phyloP scores from a whole-genome alignment of 441 rosid genomes.

The Viola pubescens region DNA sequence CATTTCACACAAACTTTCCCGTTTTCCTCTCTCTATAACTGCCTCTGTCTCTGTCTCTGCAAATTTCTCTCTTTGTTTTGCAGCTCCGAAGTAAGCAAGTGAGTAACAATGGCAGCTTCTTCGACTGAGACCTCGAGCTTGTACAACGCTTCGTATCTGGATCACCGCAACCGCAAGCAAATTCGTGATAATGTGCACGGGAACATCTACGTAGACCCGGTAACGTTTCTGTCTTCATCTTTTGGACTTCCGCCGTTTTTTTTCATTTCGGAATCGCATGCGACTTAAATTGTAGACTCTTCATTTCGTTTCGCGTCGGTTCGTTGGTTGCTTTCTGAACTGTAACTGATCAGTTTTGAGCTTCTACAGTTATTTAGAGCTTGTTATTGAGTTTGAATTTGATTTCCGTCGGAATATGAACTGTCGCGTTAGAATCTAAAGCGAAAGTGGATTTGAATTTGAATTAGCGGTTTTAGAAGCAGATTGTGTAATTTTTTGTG shows the following conservation, averaged over 20 bases:
- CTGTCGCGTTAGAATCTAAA: no score
- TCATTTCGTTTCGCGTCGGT: neutral
- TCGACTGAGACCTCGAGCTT: neutral
- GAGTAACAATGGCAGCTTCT: slow-evolving; percentile 16
- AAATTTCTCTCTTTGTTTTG: neutral
- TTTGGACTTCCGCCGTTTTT: neutral
- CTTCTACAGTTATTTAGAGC: no score
- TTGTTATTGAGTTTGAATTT: no score
- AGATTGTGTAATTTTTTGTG: no score
- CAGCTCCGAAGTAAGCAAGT: slow-evolving; percentile 10
- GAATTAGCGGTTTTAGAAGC: no score
- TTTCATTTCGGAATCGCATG: neutral
- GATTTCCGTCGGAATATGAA: no score
- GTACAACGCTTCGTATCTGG: slow-evolving; percentile 17
- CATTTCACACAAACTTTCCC: neutral
- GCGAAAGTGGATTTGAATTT: no score
- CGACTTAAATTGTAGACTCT: neutral
- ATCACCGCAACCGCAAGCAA: slow-evolving; percentile 40
- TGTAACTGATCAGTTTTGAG: no score
- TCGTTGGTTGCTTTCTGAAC: no score
- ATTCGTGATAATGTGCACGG: slow-evolving; percentile 70
- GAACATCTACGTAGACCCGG: slow-evolving; percentile 57
- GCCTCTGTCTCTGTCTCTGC: neutral
- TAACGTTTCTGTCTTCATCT: slow-evolving; percentile 13
- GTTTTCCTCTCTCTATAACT: neutral